A percentile compares a stretch with the other conserved stretches of the same genome.
These are phyloP conservation scores for Stylosanthes scabra DNA, from an alignment of 331 rosid species.

Conservation along the genomic window DNA sequence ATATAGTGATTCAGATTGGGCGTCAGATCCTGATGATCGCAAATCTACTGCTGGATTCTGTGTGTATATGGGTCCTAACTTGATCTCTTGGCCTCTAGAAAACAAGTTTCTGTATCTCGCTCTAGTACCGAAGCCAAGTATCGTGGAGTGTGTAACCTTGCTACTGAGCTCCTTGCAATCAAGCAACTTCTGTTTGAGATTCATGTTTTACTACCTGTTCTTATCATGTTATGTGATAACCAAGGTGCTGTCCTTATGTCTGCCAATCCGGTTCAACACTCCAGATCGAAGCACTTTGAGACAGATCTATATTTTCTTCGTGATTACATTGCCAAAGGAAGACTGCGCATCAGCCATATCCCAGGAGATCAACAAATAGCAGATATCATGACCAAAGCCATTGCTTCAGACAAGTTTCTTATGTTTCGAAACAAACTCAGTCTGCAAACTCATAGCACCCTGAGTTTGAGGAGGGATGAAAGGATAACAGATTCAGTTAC, in stretches of 20 bases:
- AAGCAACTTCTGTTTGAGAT: too few relatives aligned
- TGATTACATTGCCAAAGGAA: background rate
- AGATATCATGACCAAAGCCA: background rate
- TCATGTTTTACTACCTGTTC: too few relatives aligned
- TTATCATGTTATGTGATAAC: too few relatives aligned
- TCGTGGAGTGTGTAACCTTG: background rate
- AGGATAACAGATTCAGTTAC: too few relatives aligned
- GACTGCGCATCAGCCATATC: background rate
- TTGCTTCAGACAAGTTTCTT: too few relatives aligned
- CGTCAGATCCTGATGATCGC: background rate
- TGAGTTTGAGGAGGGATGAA: background rate
- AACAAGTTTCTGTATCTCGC: background rate
- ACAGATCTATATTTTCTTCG: background rate
- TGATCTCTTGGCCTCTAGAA: background rate
- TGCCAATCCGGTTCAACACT: background rate
- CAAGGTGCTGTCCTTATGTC: background rate
- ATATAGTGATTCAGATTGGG: background rate
- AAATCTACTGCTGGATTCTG: background rate
- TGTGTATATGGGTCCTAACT: background rate
- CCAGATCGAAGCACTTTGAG: background rate
- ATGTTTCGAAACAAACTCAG: background rate
- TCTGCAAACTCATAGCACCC: background rate
- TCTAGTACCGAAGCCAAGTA: background rate
- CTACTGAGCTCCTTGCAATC: background rate
- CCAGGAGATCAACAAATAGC: background rate